Base-by-base conservation (phyloP, 768 basidiomycete genomes). In the Trametes cinnabarina region DNA sequence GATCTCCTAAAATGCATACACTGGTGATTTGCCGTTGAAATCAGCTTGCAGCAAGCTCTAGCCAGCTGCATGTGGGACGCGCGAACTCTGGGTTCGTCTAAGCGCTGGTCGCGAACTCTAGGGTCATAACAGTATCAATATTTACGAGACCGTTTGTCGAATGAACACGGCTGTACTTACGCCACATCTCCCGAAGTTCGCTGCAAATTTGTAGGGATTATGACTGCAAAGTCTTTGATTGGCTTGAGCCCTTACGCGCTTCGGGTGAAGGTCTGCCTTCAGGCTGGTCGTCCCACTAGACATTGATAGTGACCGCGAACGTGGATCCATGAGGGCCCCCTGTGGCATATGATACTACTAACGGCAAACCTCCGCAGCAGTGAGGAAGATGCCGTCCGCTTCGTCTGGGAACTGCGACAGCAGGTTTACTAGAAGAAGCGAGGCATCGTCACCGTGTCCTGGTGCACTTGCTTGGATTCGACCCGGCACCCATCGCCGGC, bases 301-400 rank as follows among this genome's bases (percentile, higher is more conserved):
- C 20, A 22, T 5, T 4, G n/a, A 25, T 14, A n/a, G n/a, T n/a
- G n/a, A 15, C 41, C 40, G 19, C 22, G 17, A 43, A 32, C 30
- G 30, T 43, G 42, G 42, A 52, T 44, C 42, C 52, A 43, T 12
- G 23, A 6, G 42, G 19, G 32, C 12, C 22, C 19, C 14, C 40
- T 52, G 43, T 25, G 19, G 11, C 53, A 55, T 55, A 55, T 55
- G 53, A 55, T 47, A 46, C 17, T 1, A n/a, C n/a, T 44, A 23
- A 34, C 43, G 10, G 35, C 44, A 15, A 6, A 47, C 19, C 20
- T 19, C n/a, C 22, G 23, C 44, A 54, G 42, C 22, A 28, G 32
- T 32, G n/a, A 11, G 22, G 28, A 25, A 32, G 25, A 19, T 22
- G 43, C 35, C 34, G 14, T 25, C 43, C 17, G 17, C 6, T 19